A percentile compares a stretch with the other conserved stretches of the same genome.
phyloP scores from a whole-genome alignment of 768 basidiomycete genomes.

The Obba rivulosa region DNA sequence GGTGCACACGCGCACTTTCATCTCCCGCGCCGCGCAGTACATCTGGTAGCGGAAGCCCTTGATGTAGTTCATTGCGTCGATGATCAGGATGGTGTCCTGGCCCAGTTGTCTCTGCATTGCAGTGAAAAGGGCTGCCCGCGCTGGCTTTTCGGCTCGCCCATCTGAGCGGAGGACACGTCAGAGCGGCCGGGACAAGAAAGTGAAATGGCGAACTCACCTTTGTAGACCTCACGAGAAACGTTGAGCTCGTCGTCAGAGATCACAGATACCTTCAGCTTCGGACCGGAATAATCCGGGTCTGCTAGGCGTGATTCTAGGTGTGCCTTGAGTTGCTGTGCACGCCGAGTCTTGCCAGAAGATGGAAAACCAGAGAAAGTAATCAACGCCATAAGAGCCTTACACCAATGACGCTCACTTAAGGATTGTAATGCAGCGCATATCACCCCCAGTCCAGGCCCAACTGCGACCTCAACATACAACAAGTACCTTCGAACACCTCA shows the following conservation, averaged over 20 bases:
- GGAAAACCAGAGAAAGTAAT: conserved; percentile 89
- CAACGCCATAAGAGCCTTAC: conserved; percentile 63
- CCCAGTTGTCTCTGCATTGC: conserved; percentile 73
- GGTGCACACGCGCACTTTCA: conserved; percentile 80
- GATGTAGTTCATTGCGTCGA: conserved; percentile 94
- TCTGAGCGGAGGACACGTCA: conserved; percentile 37
- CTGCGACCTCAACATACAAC: background rate
- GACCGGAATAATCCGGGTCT: conserved; percentile 48
- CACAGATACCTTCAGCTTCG: conserved; percentile 37
- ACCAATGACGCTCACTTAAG: background rate
- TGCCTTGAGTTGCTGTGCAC: conserved; percentile 58
- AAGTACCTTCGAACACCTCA: background rate
- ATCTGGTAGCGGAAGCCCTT: conserved; percentile 98
- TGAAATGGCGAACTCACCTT: conserved; percentile 45
- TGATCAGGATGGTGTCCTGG: conserved; percentile 72
- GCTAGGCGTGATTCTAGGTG: conserved; percentile 50
- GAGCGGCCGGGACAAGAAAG: background rate
- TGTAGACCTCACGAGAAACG: conserved; percentile 61
- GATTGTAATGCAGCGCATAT: background rate
- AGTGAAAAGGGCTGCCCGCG: conserved; percentile 78
- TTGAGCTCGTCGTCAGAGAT: conserved; percentile 74
- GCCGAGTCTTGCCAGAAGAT: conserved; percentile 76
- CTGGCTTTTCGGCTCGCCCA: conserved; percentile 80
- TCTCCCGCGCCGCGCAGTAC: conserved; percentile 91
- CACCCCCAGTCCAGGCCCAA: background rate